Base-by-base conservation (phyloP, 495 filamentous ascomycete genomes). In the Aspergillus funiculosus region DNA sequence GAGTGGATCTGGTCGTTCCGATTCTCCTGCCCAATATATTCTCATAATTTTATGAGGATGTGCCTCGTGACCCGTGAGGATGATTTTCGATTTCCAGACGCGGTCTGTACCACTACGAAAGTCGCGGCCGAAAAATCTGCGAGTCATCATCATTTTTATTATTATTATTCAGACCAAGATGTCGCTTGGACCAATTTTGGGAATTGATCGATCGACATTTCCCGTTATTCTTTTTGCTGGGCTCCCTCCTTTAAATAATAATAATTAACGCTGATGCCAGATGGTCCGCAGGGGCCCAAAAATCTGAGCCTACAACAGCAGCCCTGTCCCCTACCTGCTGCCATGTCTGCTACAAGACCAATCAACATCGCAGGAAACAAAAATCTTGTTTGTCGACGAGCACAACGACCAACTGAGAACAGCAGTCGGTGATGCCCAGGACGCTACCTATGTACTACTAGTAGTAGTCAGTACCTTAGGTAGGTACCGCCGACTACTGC, bases 381-480 rank as follows among this genome's bases (percentile, higher is more conserved):
- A 37, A n/a, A n/a, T n/a, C n/a, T n/a, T n/a, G 17, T 48, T 41
- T 48, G 41, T 35, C 26, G 36, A n/a, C n/a, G n/a, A n/a, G n/a
- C n/a, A n/a, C n/a, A n/a, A n/a, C n/a, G n/a, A 35, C 25, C 44
- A 48, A 48, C 39, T 11, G 24, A 48, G 28, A 22, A 14, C 39
- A 35, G 30, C 41, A 39, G 46, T 46, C 51, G 36, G 46, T 46
- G 41, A 49, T 54, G 46, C 42, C 31, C 43, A 40, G 44, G 39
- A 43, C 39, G 34, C 18, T 39, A 28, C 37, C 29, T 39, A n/a
- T 32, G 45, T 19, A 35, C 34, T 47, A 14, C 26, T 30, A 31
- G 36, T 19, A 28, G n/a, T 46, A 30, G 11, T 24, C 11, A 36
- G 10, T 36, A 14, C 4, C 30, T 14, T n/a, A 31, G 28, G 4